phyloP scores from a whole-genome alignment of 202 grass and related monocot species.

The Zoysia matrella region DNA sequence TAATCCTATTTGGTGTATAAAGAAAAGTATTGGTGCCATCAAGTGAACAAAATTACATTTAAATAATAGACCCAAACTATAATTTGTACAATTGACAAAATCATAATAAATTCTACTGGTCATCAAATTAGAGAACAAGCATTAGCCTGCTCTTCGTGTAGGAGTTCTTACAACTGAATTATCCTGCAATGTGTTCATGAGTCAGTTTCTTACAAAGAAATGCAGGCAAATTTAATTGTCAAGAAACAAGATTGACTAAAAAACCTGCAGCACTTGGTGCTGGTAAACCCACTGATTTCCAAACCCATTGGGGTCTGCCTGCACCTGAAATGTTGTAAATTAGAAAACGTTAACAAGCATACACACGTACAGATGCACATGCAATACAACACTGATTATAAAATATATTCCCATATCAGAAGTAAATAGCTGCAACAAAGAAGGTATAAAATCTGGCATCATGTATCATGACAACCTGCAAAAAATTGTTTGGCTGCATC shows the following conservation, averaged over 20 bases:
- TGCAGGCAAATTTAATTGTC: conserved; percentile 2
- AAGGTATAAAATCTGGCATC: conserved; percentile 14
- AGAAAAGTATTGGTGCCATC: background rate
- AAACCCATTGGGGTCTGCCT: conserved; percentile 69
- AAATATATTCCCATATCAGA: background rate
- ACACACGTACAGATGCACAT: conserved; percentile 23
- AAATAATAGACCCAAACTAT: background rate
- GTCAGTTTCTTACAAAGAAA: conserved; percentile 35
- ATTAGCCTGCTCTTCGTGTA: conserved; percentile 57
- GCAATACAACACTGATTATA: conserved; percentile 12
- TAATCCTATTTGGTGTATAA: conserved; percentile 3
- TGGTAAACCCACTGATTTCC: conserved; percentile 91
- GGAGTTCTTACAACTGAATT: conserved; percentile 63
- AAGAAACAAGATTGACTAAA: conserved; percentile 27
- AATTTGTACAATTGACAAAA: background rate
- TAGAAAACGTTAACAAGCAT: conserved; percentile 8
- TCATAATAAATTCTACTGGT: conserved; percentile 37
- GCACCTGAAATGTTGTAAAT: conserved; percentile 53
- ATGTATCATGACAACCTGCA: conserved; percentile 57
- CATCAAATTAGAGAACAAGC: conserved; percentile 31
- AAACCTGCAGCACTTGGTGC: conserved; percentile 76
- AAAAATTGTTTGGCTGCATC: conserved; percentile 62
- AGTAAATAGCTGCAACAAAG: conserved; percentile 27
- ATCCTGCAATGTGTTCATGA: conserved; percentile 48
- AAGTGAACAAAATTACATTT: conserved; percentile 6